phyloP scores from a whole-genome alignment of 768 basidiomycete genomes.

The Austroboletus eburneus region DNA sequence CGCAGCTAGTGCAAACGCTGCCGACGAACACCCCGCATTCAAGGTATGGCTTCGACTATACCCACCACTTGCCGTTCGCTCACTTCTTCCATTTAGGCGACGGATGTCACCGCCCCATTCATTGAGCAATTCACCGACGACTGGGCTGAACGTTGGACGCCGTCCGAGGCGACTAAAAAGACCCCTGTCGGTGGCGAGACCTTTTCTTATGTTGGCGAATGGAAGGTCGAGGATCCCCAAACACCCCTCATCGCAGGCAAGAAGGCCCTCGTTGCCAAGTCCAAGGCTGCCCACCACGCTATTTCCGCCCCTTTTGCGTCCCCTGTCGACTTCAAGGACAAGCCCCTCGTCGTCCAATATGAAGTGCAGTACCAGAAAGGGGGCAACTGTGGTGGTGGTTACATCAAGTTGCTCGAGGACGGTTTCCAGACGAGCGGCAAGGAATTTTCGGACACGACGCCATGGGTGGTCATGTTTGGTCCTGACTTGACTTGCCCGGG shows the following conservation, averaged over 20 bases:
- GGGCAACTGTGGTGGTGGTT: conserved; percentile 98
- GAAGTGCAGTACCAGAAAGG: conserved; percentile 99
- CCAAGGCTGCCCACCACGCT: conserved; percentile 97
- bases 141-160: conserved; percentile 91
- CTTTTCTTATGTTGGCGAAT: conserved; percentile 95
- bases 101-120: conserved; percentile 81
- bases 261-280: conserved; percentile 90
- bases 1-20: conserved; percentile 59
- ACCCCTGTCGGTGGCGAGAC: conserved; percentile 93
- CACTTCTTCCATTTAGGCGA: conserved; percentile 45
- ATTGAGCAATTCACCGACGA: conserved; percentile 94
- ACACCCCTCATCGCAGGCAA: conserved; percentile 77
- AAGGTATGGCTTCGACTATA: conserved; percentile 47
- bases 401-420: conserved; percentile 92
- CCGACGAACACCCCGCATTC: conserved; percentile 63
- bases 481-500: conserved; percentile 93
- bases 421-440: conserved; percentile 92
- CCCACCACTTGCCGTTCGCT: background rate
- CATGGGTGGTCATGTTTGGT: conserved; percentile 97
- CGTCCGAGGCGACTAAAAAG: conserved; percentile 97
- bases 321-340: conserved; percentile 73
- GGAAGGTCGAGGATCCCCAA: conserved; percentile 90
- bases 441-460: conserved; percentile 91
- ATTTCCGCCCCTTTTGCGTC: conserved; percentile 88
- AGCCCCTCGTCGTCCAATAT: conserved; percentile 94